A percentile compares a stretch with the other conserved stretches of the same genome.
These are phyloP conservation scores for Brasilioporus rufonigricans DNA, from an alignment of 768 basidiomycete species.

Conservation along the genomic window DNA sequence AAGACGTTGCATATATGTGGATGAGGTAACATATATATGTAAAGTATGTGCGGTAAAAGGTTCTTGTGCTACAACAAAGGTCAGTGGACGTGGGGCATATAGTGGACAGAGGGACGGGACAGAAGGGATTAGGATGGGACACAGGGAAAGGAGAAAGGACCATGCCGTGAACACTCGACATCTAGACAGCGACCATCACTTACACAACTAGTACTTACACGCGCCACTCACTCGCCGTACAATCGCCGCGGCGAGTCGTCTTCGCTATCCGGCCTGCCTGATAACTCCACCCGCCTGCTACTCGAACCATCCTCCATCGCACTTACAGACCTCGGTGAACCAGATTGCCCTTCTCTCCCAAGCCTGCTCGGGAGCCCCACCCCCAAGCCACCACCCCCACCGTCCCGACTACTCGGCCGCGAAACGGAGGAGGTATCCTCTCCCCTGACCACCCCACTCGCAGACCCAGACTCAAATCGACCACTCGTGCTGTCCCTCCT, in stretches of 20 bases:
- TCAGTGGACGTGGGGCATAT: background rate
- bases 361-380: slow-evolving; percentile 13
- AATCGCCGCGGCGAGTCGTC: slow-evolving; percentile 21
- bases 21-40: slow-evolving; percentile 8
- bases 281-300: slow-evolving; percentile 36
- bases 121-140: background rate
- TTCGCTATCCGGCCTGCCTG: slow-evolving; percentile 36
- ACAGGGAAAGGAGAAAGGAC: background rate
- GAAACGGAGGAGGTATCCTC: slow-evolving; percentile 5
- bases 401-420: slow-evolving; percentile 12
- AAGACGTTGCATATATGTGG: background rate
- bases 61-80: slow-evolving; percentile 12
- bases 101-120: background rate
- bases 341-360: slow-evolving; percentile 25
- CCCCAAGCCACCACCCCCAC: slow-evolving; percentile 4
- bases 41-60: slow-evolving; percentile 7
- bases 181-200: background rate
- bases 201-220: no score
- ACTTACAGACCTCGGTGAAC: slow-evolving; percentile 33
- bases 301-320: slow-evolving; percentile 14
- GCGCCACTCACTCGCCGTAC: slow-evolving; percentile 7
- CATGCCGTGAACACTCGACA: background rate
- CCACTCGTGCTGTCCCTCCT: slow-evolving; percentile 20
- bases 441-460: slow-evolving; percentile 7
- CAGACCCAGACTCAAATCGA: slow-evolving; percentile 12